Percentiles rank a stretch among this genome's conserved stretches.
Evolutionary conservation across 805 yeast species (phyloP).

Genomic region (Cyberlindnera mrakii): DNA sequence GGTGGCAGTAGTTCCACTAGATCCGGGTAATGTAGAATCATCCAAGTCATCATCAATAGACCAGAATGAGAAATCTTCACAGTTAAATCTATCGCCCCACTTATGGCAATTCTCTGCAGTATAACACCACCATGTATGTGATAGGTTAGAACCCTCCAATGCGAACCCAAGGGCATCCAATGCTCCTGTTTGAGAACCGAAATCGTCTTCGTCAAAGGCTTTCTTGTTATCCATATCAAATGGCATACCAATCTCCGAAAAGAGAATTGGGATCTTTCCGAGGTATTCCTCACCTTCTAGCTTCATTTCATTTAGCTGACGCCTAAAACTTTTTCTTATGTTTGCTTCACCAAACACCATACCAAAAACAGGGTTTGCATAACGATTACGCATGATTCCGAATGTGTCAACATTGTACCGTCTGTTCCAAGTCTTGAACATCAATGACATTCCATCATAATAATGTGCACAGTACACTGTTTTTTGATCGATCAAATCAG

Average conservation of each 20-base stretch:
- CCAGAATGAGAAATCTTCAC: constrained; percentile 90
- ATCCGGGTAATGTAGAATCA: constrained; percentile 5
- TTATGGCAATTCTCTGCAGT: constrained; percentile 64
- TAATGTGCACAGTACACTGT: constrained; percentile 84
- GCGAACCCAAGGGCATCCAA: constrained; percentile 79
- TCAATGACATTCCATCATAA: constrained; percentile 89
- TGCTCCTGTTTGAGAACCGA: constrained; percentile 70
- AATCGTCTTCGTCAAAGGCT: constrained; percentile 64
- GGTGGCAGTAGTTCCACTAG: constrained; percentile 1
- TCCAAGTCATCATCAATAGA: constrained; percentile 50
- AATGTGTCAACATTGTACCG: constrained; percentile 81
- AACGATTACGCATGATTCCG: constrained; percentile 77
- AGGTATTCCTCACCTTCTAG: constrained; percentile 55
- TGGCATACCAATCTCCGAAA: constrained; percentile 97
- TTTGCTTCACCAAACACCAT: constrained; percentile 77
- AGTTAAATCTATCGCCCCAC: constrained; percentile 92
- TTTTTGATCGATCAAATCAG: constrained; percentile 47
- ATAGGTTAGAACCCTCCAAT: constrained; percentile 63
- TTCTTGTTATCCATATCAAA: constrained; percentile 84
- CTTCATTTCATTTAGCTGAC: constrained; percentile 62
- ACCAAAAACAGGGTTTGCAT: constrained; percentile 65
- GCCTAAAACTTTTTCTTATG: constrained; percentile 64
- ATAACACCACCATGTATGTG: constrained; percentile 86
- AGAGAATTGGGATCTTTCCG: constrained; percentile 70
- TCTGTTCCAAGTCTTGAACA: constrained; percentile 87